Evolutionary conservation across 1,284 basidiomycete genomes (phyloP), one percentile per base, ranked within the genome.

Genomic region (Stereum hirsutum): DNA sequence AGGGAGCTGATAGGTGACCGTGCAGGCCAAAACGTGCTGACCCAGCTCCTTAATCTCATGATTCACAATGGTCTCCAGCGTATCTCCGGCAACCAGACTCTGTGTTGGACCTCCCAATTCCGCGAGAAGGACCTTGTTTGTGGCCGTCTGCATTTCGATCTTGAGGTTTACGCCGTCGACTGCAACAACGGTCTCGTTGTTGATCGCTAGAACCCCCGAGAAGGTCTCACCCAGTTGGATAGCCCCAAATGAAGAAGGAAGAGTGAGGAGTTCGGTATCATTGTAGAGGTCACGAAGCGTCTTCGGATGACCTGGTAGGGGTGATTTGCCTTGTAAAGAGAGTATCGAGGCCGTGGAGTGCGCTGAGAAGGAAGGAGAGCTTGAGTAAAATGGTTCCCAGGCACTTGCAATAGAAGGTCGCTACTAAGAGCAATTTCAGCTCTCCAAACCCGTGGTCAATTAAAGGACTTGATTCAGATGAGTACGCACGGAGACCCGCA

Each of bases 1-100:
- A 5, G 84, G 82, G 20, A 80, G 61, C 15, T 71, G 74, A 62
- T 89, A 89, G 15, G 74, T 72, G 28, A 89, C 80, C 2, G 75
- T 76, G 52, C 87, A 89, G 3, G 75, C 81, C 21, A 89, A 65
- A 14, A 89, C 86, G 60, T 89, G 86, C 53, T 89, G 86, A 2
- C 85, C 85, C 10, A 89, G 66, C 52, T 89, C 87, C 61, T 89
- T 89, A 49, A 89, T 85, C 61, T 89, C 87, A 55, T 87, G 82
- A 45, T 74, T 69, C 1, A 86, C 78, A 21, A 83, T 63, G 39
- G 66, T 66, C 59, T 89, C 82, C 34, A 85, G 51, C 0, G 78
- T 77, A 51, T 78, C 74, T 34, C 75, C 74, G 1, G 71, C 66
- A 1, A 58, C 43, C 32, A 88, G 60, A 20, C 53, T 62, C 37